Percentiles rank a stretch among this genome's conserved stretches.
These are phyloP conservation scores for Arthrobotrys iridis DNA, from an alignment of 2,329 filamentous ascomycete species.

Conservation along the genomic window DNA sequence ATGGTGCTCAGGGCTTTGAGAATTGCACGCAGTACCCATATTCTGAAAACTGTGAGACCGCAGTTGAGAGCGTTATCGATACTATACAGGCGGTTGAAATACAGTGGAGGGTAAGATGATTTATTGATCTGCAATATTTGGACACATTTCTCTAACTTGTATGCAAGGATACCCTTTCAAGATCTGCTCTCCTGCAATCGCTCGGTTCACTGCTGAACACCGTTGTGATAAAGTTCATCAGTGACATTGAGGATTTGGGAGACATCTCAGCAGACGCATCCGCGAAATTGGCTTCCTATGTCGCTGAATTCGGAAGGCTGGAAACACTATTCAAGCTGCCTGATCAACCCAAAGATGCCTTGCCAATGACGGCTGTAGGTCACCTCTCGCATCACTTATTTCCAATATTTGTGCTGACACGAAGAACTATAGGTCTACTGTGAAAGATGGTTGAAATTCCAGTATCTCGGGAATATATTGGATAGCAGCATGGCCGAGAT, in stretches of 20 bases:
- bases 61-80: slow-evolving; percentile 68
- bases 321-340: slow-evolving; percentile 53
- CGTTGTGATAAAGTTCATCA: slow-evolving; percentile 56
- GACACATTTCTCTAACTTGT: neutral
- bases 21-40: slow-evolving; percentile 56
- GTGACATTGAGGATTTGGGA: slow-evolving; percentile 57
- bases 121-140: neutral
- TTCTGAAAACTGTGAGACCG: slow-evolving; percentile 63
- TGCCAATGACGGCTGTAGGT: slow-evolving; percentile 53
- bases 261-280: slow-evolving; percentile 58
- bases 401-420: neutral
- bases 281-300: slow-evolving; percentile 54
- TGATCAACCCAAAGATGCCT: slow-evolving; percentile 29
- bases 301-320: slow-evolving; percentile 53
- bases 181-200: slow-evolving; percentile 56
- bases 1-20: slow-evolving; percentile 57
- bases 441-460: slow-evolving; percentile 57
- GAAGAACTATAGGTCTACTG: slow-evolving; percentile 53
- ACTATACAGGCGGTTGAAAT: slow-evolving; percentile 67
- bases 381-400: neutral
- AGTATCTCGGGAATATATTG: slow-evolving; percentile 57
- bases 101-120: slow-evolving; percentile 51
- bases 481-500: slow-evolving; percentile 58
- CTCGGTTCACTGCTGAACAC: slow-evolving; percentile 57
- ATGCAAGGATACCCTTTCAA: slow-evolving; percentile 54